A percentile compares a stretch with the other conserved stretches of the same genome.
Evolutionary conservation across 805 yeast species (phyloP).

Genomic region (Phaffomyces opuntiae): DNA sequence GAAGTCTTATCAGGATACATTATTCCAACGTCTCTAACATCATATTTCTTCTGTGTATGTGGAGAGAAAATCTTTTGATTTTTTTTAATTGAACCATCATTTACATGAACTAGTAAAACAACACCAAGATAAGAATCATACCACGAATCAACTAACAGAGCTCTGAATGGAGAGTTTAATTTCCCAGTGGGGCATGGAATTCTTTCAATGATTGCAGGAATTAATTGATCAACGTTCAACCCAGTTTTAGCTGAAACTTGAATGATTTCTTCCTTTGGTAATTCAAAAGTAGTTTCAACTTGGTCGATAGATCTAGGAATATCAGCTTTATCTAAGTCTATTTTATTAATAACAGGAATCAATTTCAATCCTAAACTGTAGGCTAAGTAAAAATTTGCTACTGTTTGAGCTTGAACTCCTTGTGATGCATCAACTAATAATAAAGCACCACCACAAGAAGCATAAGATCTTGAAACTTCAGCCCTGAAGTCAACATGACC

Average conservation of each 20-base stretch:
- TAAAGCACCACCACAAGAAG: conserved; percentile 93
- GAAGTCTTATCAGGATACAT: conserved; percentile 86
- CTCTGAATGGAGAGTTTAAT: conserved; percentile 46
- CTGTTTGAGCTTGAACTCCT: conserved; percentile 97
- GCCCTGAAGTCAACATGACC: conserved; percentile 96
- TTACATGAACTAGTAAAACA: conserved; percentile 73
- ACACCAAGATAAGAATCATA: conserved; percentile 92
- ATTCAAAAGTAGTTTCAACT: conserved; percentile 76
- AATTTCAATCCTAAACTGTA: conserved; percentile 75
- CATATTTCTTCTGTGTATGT: conserved; percentile 70
- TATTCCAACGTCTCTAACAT: conserved; percentile 87
- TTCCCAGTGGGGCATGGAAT: conserved; percentile 76
- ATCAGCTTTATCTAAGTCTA: conserved; percentile 85
- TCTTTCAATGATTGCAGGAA: conserved; percentile 74
- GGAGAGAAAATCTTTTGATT: conserved; percentile 76
- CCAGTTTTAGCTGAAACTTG: conserved; percentile 94
- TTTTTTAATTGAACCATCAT: conserved; percentile 70
- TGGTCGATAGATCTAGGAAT: conserved; percentile 76
- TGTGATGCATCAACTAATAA: conserved; percentile 90
- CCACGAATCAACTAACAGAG: conserved; percentile 95
- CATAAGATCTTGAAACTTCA: conserved; percentile 90
- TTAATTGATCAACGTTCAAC: conserved; percentile 61
- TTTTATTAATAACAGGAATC: conserved; percentile 86
- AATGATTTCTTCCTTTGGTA: conserved; percentile 65
- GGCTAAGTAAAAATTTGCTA: conserved; percentile 92